A percentile compares a stretch with the other conserved stretches of the same genome.
These are phyloP conservation scores for Huntiella decipiens DNA, from an alignment of 2,329 filamentous ascomycete genomes.

Conservation along the genomic window DNA sequence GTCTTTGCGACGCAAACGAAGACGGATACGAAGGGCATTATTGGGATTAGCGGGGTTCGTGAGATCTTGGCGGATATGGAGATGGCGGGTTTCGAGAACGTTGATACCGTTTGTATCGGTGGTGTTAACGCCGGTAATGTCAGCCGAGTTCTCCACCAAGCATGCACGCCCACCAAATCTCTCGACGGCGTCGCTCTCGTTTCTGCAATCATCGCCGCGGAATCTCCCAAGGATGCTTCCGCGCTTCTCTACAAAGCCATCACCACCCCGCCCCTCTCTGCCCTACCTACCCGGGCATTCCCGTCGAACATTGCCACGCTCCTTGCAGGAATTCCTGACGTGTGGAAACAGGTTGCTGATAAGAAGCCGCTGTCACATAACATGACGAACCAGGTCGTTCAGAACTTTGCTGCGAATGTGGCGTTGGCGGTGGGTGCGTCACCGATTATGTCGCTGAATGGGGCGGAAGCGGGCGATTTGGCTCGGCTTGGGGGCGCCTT, in stretches of 20 bases:
- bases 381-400: constrained; percentile 89
- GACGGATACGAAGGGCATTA: constrained; percentile 58
- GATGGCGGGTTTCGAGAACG: constrained; percentile 22
- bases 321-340: constrained; percentile 15
- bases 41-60: constrained; percentile 37
- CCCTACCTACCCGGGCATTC: not conserved
- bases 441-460: constrained; percentile 87
- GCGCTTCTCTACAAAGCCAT: constrained; percentile 36
- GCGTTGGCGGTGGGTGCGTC: constrained; percentile 68
- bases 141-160: constrained; percentile 56
- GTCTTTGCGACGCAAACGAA: constrained; percentile 78
- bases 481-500: constrained; percentile 56
- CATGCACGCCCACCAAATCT: constrained; percentile 30
- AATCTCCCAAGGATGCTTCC: constrained; percentile 46
- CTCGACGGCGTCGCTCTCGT: constrained; percentile 77
- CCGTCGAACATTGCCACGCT: too few relatives aligned
- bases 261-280: constrained; percentile 20
- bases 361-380: constrained; percentile 69
- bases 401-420: constrained; percentile 87
- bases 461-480: constrained; percentile 65
- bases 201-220: constrained; percentile 64
- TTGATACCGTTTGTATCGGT: constrained; percentile 67
- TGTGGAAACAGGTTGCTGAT: constrained; percentile 42
- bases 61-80: constrained; percentile 40
- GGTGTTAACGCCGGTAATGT: constrained; percentile 65